Evolutionary conservation across 805 yeast species (phyloP).

Genomic region (Ogataea pilisensis): DNA sequence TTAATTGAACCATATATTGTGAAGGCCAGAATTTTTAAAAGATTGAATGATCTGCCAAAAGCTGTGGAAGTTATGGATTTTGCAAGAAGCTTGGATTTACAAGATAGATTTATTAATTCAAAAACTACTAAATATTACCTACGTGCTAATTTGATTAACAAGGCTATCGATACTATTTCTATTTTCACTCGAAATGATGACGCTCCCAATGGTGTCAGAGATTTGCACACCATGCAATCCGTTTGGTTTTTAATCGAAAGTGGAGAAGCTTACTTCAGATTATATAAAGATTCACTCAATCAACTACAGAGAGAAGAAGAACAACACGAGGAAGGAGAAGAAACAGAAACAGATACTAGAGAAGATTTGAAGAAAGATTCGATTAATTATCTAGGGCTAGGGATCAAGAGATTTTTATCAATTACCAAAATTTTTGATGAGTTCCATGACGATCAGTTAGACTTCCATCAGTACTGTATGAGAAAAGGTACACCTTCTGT

Average conservation of each 20-base stretch:
- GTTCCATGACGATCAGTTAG: conserved; percentile 81
- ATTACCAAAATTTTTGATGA: conserved; percentile 64
- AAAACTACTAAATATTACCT: conserved; percentile 80
- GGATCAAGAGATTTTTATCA: conserved; percentile 73
- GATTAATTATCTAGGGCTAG: conserved; percentile 50
- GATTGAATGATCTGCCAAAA: conserved; percentile 51
- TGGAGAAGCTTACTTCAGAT: conserved; percentile 75
- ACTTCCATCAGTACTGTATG: conserved; percentile 90
- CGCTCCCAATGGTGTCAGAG: conserved; percentile 79
- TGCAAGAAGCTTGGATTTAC: conserved; percentile 75
- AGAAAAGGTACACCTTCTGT: conserved; percentile 88
- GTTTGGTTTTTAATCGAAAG: conserved; percentile 82
- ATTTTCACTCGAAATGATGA: conserved; percentile 83
- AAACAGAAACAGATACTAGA: too few species aligned
- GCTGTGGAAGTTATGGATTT: conserved; percentile 67
- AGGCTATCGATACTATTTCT: conserved; percentile 70
- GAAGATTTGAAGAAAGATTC: conserved; percentile 30
- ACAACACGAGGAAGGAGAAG: conserved; percentile 23
- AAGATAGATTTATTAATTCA: conserved; percentile 88
- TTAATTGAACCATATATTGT: conserved; percentile 76
- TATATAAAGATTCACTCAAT: conserved; percentile 37
- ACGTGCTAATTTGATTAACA: conserved; percentile 68
- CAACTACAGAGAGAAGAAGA: conserved; percentile 22
- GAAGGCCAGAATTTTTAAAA: conserved; percentile 78
- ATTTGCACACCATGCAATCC: conserved; percentile 86